phyloP scores from a whole-genome alignment of 225 moss, liverwort and hornwort species.

The Ulota crispa region DNA sequence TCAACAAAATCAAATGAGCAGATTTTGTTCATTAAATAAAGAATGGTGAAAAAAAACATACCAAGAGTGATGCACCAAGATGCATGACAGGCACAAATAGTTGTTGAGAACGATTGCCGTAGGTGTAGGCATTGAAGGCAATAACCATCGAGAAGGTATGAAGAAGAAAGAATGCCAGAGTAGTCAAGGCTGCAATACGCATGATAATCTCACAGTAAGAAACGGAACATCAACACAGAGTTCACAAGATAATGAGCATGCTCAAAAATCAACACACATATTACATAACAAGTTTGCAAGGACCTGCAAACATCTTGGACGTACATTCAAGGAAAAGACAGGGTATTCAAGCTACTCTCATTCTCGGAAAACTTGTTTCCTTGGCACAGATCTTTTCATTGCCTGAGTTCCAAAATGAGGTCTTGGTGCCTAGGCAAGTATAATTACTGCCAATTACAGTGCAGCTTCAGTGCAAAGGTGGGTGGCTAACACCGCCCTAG shows the following conservation, averaged over 20 bases:
- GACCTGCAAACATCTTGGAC: neutral
- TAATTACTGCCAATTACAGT: neutral
- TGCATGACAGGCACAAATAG: conserved; percentile 89
- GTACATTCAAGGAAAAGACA: neutral
- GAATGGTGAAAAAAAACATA: conserved; percentile 23
- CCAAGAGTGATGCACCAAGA: conserved; percentile 84
- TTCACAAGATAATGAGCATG: neutral
- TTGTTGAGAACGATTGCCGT: conserved; percentile 62
- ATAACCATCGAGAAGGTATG: conserved; percentile 93
- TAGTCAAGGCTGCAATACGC: conserved; percentile 68
- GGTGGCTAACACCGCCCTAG: neutral
- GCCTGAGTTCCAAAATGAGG: neutral
- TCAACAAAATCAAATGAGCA: neutral
- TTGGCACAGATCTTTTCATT: neutral
- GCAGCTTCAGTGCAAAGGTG: neutral
- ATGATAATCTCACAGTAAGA: neutral
- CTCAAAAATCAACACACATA: neutral
- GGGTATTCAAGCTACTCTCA: neutral
- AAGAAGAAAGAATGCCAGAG: conserved; percentile 77
- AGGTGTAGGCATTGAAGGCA: conserved; percentile 79
- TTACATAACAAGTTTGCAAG: too few species aligned
- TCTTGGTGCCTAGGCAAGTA: neutral
- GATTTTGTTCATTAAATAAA: neutral
- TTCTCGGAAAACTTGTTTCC: neutral
- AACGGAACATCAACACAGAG: neutral